phyloP scores from a whole-genome alignment of 257 asterid genomes.

The Solanum etuberosum region DNA sequence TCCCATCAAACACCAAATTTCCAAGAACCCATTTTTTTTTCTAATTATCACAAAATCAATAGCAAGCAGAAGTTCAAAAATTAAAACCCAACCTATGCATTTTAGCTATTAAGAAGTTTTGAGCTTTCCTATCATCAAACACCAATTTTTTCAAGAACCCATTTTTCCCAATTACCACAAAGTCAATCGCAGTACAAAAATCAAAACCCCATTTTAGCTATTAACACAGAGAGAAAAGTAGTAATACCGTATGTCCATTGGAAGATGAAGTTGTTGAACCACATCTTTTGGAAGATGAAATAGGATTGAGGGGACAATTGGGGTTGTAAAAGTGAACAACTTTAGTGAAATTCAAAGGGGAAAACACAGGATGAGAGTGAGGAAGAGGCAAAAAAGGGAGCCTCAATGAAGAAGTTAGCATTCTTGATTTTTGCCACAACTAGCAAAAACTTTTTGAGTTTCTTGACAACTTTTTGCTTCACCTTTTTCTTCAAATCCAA shows the following conservation, averaged over 20 bases:
- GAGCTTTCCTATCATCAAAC: background rate
- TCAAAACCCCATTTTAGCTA: background rate
- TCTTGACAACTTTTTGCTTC: background rate
- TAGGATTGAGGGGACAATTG: background rate
- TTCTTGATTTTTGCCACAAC: constrained; percentile 3
- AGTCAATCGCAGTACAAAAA: background rate
- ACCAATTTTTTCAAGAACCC: background rate
- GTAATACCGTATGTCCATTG: constrained; percentile 2
- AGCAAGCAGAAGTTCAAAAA: background rate
- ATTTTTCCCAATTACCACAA: background rate
- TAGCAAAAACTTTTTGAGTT: background rate
- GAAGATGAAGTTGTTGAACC: constrained; percentile 15
- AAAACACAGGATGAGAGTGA: constrained; percentile 23
- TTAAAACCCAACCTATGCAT: background rate
- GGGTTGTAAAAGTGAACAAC: background rate
- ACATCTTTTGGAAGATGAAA: constrained; percentile 14
- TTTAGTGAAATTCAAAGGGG: background rate
- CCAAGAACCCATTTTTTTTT: background rate
- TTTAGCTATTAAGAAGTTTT: background rate
- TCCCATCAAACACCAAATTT: background rate
- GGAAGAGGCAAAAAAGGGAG: constrained; percentile 11
- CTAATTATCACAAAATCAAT: background rate
- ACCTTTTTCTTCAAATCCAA: background rate
- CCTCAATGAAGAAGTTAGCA: constrained; percentile 32
- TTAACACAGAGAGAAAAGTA: background rate